phyloP scores from a whole-genome alignment of 352 stramenopile species.

The Elongisporangium prolatum region DNA sequence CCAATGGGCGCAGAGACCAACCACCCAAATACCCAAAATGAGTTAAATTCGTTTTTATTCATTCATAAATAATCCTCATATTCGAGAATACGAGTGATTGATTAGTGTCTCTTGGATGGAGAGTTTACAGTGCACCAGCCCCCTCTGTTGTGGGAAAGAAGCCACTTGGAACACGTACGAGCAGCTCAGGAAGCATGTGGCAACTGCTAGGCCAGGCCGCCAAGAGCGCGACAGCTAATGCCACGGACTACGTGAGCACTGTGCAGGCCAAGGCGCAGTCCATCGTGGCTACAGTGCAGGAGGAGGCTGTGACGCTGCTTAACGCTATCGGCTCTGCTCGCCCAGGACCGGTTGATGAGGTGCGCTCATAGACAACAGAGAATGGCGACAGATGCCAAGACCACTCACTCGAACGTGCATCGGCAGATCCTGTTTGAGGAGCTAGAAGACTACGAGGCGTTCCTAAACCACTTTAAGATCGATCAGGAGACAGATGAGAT shows the following conservation, averaged over 20 bases:
- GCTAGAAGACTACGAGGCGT: constrained; percentile 64
- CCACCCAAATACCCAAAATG: too few species aligned
- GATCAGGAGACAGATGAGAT: constrained; percentile 76
- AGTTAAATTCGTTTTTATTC: too few species aligned
- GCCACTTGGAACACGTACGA: too few species aligned
- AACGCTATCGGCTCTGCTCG: constrained; percentile 55
- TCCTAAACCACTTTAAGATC: constrained; percentile 53
- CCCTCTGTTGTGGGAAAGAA: too few species aligned
- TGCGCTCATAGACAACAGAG: constrained; percentile 8
- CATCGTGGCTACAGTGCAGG: constrained; percentile 64
- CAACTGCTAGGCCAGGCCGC: constrained; percentile 69
- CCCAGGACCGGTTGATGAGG: constrained; percentile 71
- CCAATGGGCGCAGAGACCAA: too few species aligned
- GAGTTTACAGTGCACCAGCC: too few species aligned
- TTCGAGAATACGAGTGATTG: too few species aligned
- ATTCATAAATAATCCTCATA: too few species aligned
- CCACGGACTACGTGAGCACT: constrained; percentile 61
- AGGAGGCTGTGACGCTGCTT: constrained; percentile 66
- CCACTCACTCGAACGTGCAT: background rate
- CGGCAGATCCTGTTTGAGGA: constrained; percentile 72
- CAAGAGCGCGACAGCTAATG: constrained; percentile 65
- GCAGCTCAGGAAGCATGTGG: constrained; percentile 42
- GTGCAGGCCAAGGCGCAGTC: constrained; percentile 77
- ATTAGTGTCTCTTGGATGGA: too few species aligned
- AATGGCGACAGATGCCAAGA: background rate